These are phyloP conservation scores for Venturia aucupariae DNA, from an alignment of 2,329 filamentous ascomycete species.

Conservation along the genomic window DNA sequence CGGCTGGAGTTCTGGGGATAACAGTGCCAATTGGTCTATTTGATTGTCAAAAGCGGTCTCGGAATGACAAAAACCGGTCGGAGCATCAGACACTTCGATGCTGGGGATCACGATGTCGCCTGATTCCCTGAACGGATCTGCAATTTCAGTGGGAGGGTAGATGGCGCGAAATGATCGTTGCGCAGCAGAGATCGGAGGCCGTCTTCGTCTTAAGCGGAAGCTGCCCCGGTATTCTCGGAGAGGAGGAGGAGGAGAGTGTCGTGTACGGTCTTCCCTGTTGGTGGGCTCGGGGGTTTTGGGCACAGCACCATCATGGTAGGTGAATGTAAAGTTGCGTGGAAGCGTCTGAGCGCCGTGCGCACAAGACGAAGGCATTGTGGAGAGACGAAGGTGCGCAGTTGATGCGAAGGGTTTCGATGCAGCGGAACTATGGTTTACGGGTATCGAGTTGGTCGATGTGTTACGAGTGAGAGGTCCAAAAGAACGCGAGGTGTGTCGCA, in stretches of 20 bases:
- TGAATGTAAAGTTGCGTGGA: conserved; percentile 41
- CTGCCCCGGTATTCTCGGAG: neutral
- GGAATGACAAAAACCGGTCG: neutral
- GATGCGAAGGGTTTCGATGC: neutral
- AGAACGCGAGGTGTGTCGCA: neutral
- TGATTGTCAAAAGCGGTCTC: neutral
- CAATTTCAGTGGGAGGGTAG: neutral
- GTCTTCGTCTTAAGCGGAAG: conserved; percentile 9
- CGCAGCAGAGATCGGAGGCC: neutral
- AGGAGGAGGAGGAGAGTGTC: conserved; percentile 15
- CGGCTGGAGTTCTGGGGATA: neutral
- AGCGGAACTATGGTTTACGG: neutral
- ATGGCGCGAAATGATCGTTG: conserved; percentile 11
- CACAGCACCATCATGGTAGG: conserved; percentile 35
- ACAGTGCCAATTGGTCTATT: neutral
- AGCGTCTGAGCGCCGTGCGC: conserved; percentile 26
- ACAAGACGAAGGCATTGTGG: neutral
- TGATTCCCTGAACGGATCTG: neutral
- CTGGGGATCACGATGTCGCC: conserved; percentile 35
- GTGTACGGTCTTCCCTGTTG: conserved; percentile 20
- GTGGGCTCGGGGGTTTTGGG: conserved; percentile 38
- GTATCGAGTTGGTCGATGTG: neutral
- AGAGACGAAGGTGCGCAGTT: neutral
- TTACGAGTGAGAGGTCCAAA: neutral
- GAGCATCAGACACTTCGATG: conserved; percentile 39